Evolutionary conservation across 768 basidiomycete species (phyloP), one percentile per base, ranked within the genome.

Genomic region (Mrakia frigida): DNA sequence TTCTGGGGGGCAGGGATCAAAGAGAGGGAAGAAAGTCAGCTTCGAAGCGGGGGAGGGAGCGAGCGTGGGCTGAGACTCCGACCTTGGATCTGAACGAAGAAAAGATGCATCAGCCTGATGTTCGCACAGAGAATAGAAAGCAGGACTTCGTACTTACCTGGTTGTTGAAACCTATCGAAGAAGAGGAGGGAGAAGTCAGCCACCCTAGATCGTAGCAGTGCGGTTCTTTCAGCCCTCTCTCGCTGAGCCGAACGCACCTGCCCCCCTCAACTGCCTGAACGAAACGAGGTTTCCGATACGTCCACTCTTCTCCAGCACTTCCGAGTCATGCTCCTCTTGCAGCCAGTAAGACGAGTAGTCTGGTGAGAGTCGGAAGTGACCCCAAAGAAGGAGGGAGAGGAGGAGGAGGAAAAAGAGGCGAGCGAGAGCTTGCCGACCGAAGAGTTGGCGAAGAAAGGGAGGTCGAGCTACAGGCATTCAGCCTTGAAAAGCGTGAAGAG

Each of bases 131-230:
- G 18, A 23, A 39, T 43, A n/a, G 65, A 43, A 2, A 37, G 5
- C 35, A 6, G 31, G 18, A 35, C 7, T 9, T 31, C 35, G 4
- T 2, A 37, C 33, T 37, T 0, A 68, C 65, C 65, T 68, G 65
- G 39, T 68, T 68, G 37, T 68, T 68, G 39, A 68, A 68, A 7
- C 65, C 65, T 68, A 33, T 65, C 63, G 37, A 39, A 67, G 35
- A 39, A 33, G 3, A 21, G 39, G 21, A 18, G 25, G 2, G 37
- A 2, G 11, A 4, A 23, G 65, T 18, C 23, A 37, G 37, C 3
- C 39, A 39, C 33, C 28, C n/a, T n/a, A n/a, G n/a, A n/a, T n/a
- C n/a, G n/a, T n/a, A n/a, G n/a, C n/a, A n/a, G n/a, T n/a, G n/a
- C n/a, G n/a, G n/a, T 33, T 63, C 37, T 7, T 65, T 39, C 63